Conservation (phyloP, 2,329 filamentous ascomycete species). For the Diaporthe aspalathi region DNA sequence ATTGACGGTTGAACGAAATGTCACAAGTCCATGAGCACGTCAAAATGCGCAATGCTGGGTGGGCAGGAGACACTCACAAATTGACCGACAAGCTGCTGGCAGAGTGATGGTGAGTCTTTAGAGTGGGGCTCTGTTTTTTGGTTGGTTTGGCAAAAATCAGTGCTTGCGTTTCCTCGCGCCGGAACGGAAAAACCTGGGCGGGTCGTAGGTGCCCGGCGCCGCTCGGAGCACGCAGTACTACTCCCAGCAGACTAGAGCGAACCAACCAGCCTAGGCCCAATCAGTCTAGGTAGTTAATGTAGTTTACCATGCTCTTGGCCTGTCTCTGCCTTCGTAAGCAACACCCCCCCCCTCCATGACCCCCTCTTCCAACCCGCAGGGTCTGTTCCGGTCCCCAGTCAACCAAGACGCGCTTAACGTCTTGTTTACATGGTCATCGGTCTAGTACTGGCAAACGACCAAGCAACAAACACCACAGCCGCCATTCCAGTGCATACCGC, state of each 20-base stretch:
- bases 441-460: not conserved
- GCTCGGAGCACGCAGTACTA: too few species aligned
- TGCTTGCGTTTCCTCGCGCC: constrained; percentile 18
- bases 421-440: constrained; percentile 33
- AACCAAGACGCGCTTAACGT: constrained; percentile 31
- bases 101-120: constrained; percentile 33
- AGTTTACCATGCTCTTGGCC: too few species aligned
- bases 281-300: too few species aligned
- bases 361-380: not conserved
- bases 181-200: constrained; percentile 18
- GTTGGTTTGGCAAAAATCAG: constrained; percentile 27
- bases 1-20: constrained; percentile 42
- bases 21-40: constrained; percentile 27
- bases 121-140: constrained; percentile 32
- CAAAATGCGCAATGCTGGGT: constrained; percentile 3
- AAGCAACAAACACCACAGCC: constrained; percentile 20
- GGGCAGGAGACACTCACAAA: constrained; percentile 36
- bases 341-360: not conserved
- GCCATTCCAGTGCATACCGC: constrained; percentile 9
- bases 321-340: too few species aligned
- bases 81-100: constrained; percentile 40
- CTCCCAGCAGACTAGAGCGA: too few species aligned
- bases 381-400: not conserved
- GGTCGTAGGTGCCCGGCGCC: not conserved
- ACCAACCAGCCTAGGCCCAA: not conserved